Conservation (phyloP, 1,139 yeast species). For the Taiozyma sp. region DNA sequence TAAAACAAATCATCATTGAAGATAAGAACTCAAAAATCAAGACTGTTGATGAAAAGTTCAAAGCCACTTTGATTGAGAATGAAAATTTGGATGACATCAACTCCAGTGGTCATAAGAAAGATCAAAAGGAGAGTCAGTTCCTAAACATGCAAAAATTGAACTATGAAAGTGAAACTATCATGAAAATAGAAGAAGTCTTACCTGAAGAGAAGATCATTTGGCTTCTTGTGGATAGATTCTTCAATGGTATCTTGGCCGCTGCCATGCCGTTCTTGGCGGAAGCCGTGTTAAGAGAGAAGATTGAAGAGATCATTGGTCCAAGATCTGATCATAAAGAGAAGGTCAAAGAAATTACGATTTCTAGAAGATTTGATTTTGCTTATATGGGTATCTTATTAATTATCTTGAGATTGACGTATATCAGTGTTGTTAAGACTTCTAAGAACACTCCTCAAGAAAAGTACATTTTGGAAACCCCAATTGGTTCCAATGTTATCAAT, state of each 20-base stretch:
- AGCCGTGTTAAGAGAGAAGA: constrained; percentile 27
- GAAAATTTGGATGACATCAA: constrained; percentile 31
- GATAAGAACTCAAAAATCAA: constrained; percentile 11
- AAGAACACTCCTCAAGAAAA: constrained; percentile 30
- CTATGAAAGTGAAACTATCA: constrained; percentile 22
- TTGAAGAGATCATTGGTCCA: constrained; percentile 26
- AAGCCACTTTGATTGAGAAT: constrained; percentile 27
- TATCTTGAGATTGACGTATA: constrained; percentile 37
- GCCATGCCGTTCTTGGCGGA: constrained; percentile 47
- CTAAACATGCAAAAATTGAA: constrained; percentile 10
- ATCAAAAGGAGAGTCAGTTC: constrained; percentile 5
- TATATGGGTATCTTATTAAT: constrained; percentile 38
- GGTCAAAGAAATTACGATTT: constrained; percentile 26
- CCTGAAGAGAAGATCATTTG: constrained; percentile 42
- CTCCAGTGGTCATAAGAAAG: constrained; percentile 3
- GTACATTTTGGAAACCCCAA: constrained; percentile 43
- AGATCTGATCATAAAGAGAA: constrained; percentile 17
- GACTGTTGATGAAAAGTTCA: constrained; percentile 24
- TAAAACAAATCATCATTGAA: constrained; percentile 20
- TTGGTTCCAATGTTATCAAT: constrained; percentile 39
- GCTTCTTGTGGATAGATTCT: constrained; percentile 42
- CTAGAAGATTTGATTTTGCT: constrained; percentile 43
- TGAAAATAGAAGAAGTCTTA: constrained; percentile 34
- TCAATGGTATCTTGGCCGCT: constrained; percentile 37
- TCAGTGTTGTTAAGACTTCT: constrained; percentile 22